phyloP scores from a whole-genome alignment of 2,329 filamentous ascomycete species.

The Nigrospora sphaerica region DNA sequence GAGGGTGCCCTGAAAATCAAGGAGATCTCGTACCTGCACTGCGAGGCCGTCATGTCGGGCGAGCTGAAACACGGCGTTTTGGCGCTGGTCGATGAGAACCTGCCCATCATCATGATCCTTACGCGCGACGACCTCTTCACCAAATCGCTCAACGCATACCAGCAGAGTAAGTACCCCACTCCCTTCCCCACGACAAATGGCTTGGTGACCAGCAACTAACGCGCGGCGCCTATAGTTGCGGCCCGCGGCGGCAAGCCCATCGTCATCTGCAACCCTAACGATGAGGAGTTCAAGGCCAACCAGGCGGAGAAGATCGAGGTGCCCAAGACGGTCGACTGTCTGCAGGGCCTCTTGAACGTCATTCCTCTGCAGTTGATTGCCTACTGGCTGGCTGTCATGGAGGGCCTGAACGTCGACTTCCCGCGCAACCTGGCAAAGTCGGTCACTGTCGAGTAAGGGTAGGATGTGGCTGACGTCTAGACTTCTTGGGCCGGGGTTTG shows the following conservation, averaged over 20 bases:
- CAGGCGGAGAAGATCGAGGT: conserved; percentile 97
- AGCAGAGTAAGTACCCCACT: conserved; percentile 62
- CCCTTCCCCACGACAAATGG: too few relatives aligned
- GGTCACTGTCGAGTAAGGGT: conserved; percentile 84
- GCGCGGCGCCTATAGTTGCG: conserved; percentile 57
- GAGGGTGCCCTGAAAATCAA: conserved; percentile 99
- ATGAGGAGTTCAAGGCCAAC: conserved; percentile 80
- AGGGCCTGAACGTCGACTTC: conserved; percentile 97
- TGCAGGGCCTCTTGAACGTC: conserved; percentile 96
- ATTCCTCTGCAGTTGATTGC: conserved; percentile 96
- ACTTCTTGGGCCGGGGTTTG: not conserved
- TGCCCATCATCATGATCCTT: conserved; percentile 99
- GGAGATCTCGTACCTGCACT: conserved; percentile 99
- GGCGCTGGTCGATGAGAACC: conserved; percentile 93
- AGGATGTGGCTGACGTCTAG: not conserved
- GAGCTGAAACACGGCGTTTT: conserved; percentile 98
- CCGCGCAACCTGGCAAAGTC: conserved; percentile 98
- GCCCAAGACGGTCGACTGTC: conserved; percentile 86
- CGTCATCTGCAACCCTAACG: conserved; percentile 90
- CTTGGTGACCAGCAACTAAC: conserved; percentile 13
- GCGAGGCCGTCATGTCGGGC: conserved; percentile 99
- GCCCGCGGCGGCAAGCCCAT: conserved; percentile 93
- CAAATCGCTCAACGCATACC: conserved; percentile 99
- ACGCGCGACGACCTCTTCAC: conserved; percentile 93
- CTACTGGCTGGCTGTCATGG: conserved; percentile 96